Evolutionary conservation across 2,329 filamentous ascomycete species (phyloP), one percentile per base, ranked within the genome.

Genomic region (Monosporascus sp.): DNA sequence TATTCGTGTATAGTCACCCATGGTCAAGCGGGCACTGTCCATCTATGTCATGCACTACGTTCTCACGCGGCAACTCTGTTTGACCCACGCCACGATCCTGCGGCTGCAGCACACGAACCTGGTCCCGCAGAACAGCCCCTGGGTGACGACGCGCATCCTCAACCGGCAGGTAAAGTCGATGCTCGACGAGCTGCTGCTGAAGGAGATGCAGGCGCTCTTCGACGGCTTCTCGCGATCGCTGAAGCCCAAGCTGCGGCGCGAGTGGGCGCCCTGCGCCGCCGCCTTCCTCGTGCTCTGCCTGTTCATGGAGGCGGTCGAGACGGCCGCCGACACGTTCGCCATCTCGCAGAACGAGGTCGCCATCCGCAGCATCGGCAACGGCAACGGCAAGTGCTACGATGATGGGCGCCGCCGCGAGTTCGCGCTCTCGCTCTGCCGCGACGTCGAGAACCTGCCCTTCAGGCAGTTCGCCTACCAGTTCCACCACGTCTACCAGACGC

Each of bases 401-500:
- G 9, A 35, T 7, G 64, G 63, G 61, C 74, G 71, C 61, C 66
- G 69, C 52, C 73, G 76, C 41, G 67, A 66, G 7, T 70, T 74
- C 35, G 78, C 77, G n/a, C 68, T 80, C 45, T 67, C 69, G 7
- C 67, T 77, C 31, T 79, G 76, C 67, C 66, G 66, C 31, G 76
- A 79, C 62, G 72, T 84, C 47, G 80, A 84, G 63, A 80, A 81
- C 58, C 70, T 83, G 70, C 80, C 80, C 1, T 84, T 84, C 62
- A 79, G 76, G 66, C 80, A 84, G 66, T 82, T 84, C 60, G 78
- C 78, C 3, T 81, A 79, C 57, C 79, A 82, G 66, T 84, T 84
- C 63, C 80, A 84, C 65, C 75, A 81, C 61, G 73, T 81, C 52
- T 84, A 81, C 60, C 79, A 82, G 70, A 83, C 80, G 20, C 78